Evolutionary conservation across 2,329 filamentous ascomycete species (phyloP).

Genomic region (Beauveria caledonica): DNA sequence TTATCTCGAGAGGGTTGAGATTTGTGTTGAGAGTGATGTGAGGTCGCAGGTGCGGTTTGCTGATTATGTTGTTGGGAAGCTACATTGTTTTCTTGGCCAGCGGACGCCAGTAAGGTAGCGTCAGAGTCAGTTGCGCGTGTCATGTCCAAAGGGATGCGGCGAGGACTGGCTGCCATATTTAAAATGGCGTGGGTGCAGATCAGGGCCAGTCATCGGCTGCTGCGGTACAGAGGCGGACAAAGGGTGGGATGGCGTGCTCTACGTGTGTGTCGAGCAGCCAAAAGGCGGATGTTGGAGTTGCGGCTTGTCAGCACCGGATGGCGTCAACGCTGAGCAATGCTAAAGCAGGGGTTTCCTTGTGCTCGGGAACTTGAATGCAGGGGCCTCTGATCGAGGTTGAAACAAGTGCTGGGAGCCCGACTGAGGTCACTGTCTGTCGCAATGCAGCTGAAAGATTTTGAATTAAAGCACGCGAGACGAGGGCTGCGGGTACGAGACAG

Average conservation of each 20-base stretch:
- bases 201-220: constrained; percentile 9
- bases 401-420: not conserved
- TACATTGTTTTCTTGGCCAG: constrained; percentile 9
- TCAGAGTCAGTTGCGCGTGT: not conserved
- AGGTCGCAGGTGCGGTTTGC: not conserved
- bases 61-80: not conserved
- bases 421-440: not conserved
- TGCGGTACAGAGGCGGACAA: constrained; percentile 6
- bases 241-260: constrained; percentile 13
- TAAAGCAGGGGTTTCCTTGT: not conserved
- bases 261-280: not conserved
- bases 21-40: constrained; percentile 2
- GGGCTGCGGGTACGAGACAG: constrained; percentile 2
- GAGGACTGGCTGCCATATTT: constrained; percentile 7
- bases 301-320: constrained; percentile 7
- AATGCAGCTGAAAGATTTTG: constrained; percentile 1
- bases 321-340: constrained; percentile 4
- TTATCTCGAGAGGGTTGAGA: constrained; percentile 28
- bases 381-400: not conserved
- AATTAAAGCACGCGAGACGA: not conserved
- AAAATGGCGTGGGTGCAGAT: constrained; percentile 7
- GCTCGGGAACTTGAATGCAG: not conserved
- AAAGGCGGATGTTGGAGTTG: not conserved
- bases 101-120: constrained; percentile 1
- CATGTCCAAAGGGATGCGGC: constrained; percentile 8